Evolutionary conservation across 495 filamentous ascomycete genomes (phyloP), one percentile per base, ranked within the genome.

Genomic region (Massariosphaeria phaeospora): DNA sequence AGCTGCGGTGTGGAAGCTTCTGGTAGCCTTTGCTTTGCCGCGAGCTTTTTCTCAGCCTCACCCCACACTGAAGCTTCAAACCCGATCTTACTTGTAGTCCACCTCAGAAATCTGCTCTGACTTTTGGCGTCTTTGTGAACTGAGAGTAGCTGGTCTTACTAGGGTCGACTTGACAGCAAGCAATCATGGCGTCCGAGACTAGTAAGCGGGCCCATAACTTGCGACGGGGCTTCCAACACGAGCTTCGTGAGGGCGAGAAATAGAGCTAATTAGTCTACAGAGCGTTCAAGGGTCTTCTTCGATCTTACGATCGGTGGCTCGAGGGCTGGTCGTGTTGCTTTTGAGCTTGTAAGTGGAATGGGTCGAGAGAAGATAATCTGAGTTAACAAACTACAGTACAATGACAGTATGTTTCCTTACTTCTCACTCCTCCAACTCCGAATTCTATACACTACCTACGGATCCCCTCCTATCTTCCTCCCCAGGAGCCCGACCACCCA

Each of bases 211-310:
- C n/a, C n/a, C n/a, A n/a, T n/a, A n/a, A n/a, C n/a, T n/a, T n/a
- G n/a, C n/a, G n/a, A n/a, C n/a, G n/a, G n/a, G n/a, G n/a, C n/a
- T n/a, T n/a, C n/a, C n/a, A n/a, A n/a, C n/a, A n/a, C n/a, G n/a
- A n/a, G n/a, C n/a, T n/a, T n/a, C n/a, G n/a, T n/a, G n/a, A n/a
- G n/a, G n/a, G n/a, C n/a, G n/a, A n/a, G 12, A 31, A 20, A 13
- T 17, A 8, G 5, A 15, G 35, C 15, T n/a, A 11, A 33, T 5
- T 55, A 7, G 31, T 25, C 9, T 10, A 34, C 44, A 67, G 63
- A 60, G 45, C 84, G 86, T 62, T 79, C 80, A 70, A 80, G 86
- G 53, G 88, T 90, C 71, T 96, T 84, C 74, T 91, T 96, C 69
- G 89, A 95, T 74, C 83, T 96, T 65, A 76, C 84, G 56, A 86